Evolutionary conservation across 2,329 filamentous ascomycete genomes (phyloP).

Genomic region (Fusarium nelsonii): DNA sequence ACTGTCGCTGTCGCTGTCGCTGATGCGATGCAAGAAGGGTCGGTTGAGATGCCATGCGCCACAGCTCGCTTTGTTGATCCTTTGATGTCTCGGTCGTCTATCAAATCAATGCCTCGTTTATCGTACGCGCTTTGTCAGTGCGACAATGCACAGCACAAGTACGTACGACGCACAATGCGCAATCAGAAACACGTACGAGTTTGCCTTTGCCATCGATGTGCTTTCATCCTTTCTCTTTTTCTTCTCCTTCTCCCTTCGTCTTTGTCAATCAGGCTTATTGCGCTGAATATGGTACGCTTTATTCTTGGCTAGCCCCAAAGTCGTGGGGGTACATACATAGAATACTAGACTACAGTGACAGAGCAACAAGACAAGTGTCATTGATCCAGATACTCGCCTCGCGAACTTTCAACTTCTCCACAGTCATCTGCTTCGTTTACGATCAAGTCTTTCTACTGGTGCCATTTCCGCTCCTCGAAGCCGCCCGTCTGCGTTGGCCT

Average conservation of each 20-base stretch:
- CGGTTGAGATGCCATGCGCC: constrained; percentile 10
- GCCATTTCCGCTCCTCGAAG: constrained; percentile 21
- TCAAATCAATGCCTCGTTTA: constrained; percentile 29
- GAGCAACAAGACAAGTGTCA: constrained; percentile 2
- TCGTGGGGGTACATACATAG: constrained; percentile 39
- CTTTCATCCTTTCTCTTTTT: constrained; percentile 9
- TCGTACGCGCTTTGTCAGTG: constrained; percentile 33
- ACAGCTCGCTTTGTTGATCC: constrained; percentile 37
- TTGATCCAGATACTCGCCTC: constrained; percentile 30
- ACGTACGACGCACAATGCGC: constrained; percentile 24
- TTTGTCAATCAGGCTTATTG: constrained; percentile 10
- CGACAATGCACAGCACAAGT: constrained; percentile 31
- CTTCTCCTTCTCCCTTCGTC: constrained; percentile 24
- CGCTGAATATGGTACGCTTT: constrained; percentile 16
- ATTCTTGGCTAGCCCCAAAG: constrained; percentile 28
- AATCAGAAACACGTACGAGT: constrained; percentile 13
- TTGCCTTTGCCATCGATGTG: constrained; percentile 21
- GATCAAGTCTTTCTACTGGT: constrained; percentile 20
- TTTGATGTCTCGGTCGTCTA: constrained; percentile 16
- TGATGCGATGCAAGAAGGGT: constrained; percentile 35
- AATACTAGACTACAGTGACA: neutral
- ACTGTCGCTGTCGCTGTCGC: neutral
- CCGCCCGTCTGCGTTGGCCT: constrained; percentile 28
- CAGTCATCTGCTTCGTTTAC: constrained; percentile 37
- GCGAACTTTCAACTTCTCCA: constrained; percentile 37